A percentile compares a stretch with the other conserved stretches of the same genome.
Conservation (phyloP, 495 filamentous ascomycete genomes). For the Melanomma pulvis-pyrius region DNA sequence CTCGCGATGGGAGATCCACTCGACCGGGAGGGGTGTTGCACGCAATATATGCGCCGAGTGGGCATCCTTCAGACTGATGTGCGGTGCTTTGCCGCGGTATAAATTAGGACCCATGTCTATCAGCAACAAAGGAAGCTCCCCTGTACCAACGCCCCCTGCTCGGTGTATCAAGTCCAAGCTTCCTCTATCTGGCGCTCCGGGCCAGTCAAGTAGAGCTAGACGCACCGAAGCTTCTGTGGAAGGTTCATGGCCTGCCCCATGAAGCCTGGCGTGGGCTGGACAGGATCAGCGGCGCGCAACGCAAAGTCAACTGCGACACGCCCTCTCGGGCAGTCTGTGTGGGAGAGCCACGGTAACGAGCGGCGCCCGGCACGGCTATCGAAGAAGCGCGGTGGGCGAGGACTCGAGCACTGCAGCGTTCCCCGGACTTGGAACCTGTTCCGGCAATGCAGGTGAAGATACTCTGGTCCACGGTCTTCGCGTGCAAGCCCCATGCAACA, state of each 20-base stretch:
- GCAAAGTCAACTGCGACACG: neutral
- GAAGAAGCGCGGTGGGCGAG: neutral
- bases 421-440: conserved; percentile 7
- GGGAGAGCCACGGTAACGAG: neutral
- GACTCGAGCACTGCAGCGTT: neutral
- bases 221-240: conserved; percentile 21
- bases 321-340: neutral
- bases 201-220: conserved; percentile 8
- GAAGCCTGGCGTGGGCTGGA: conserved; percentile 1
- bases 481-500: neutral
- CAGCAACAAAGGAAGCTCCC: conserved; percentile 14
- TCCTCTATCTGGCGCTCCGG: conserved; percentile 1
- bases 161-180: conserved; percentile 9
- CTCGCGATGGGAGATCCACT: conserved; percentile 5
- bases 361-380: neutral
- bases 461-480: neutral
- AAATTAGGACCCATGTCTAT: conserved; percentile 19
- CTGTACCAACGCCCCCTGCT: neutral
- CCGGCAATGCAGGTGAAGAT: conserved; percentile 21
- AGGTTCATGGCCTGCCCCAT: conserved; percentile 10
- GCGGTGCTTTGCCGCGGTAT: conserved; percentile 4
- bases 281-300: conserved; percentile 6
- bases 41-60: neutral
- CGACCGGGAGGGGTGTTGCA: neutral
- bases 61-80: neutral